Evolutionary conservation across 1,139 yeast species (phyloP).

Genomic region (Scheffersomyces segobiensis): DNA sequence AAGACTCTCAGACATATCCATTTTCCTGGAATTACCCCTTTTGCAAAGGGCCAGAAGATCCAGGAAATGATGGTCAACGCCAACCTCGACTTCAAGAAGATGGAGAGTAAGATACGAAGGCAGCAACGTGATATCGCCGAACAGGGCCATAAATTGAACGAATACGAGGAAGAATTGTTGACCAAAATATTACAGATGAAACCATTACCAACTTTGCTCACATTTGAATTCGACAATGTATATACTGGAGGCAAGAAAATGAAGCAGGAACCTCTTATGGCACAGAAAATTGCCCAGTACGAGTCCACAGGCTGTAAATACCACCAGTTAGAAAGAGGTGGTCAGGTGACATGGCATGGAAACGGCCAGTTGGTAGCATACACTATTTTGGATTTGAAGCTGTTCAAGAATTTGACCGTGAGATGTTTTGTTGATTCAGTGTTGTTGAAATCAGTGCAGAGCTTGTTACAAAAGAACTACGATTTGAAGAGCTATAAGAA

Average conservation of each 20-base stretch:
- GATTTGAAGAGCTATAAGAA: constrained; percentile 50
- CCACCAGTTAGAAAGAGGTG: constrained; percentile 87
- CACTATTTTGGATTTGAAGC: constrained; percentile 71
- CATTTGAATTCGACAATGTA: constrained; percentile 81
- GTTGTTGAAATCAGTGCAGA: constrained; percentile 64
- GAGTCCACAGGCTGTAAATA: constrained; percentile 45
- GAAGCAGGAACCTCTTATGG: constrained; percentile 44
- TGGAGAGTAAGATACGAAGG: constrained; percentile 48
- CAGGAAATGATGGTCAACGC: constrained; percentile 65
- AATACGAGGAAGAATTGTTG: constrained; percentile 47
- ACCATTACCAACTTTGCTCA: constrained; percentile 64
- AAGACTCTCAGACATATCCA: constrained; percentile 60
- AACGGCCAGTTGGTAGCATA: constrained; percentile 92
- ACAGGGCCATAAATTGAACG: constrained; percentile 44
- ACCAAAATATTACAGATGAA: constrained; percentile 49
- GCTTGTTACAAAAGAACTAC: constrained; percentile 45
- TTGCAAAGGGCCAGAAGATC: constrained; percentile 57
- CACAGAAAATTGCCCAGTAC: constrained; percentile 37
- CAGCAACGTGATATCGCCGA: constrained; percentile 36
- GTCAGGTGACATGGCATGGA: constrained; percentile 96
- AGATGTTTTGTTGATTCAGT: constrained; percentile 72
- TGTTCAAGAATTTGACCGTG: constrained; percentile 60
- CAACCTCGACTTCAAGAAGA: constrained; percentile 60
- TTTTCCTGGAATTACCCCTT: constrained; percentile 55
- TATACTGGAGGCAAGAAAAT: constrained; percentile 90